Conservation (phyloP, 768 basidiomycete species). For the Asterophora lycoperdoides region DNA sequence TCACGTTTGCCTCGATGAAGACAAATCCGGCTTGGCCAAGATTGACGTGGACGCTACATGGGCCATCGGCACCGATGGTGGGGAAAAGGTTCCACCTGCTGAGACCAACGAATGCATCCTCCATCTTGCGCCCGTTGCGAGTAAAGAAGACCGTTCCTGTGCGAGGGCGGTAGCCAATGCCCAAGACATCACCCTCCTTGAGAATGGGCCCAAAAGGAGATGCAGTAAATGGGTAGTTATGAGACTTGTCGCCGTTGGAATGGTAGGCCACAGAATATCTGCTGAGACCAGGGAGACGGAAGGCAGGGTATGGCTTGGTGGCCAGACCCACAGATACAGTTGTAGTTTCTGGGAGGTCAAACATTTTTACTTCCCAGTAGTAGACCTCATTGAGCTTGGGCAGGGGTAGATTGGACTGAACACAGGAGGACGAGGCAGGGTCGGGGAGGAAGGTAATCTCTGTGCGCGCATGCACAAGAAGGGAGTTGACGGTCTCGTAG, state of each 20-base stretch:
- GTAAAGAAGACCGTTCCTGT: conserved; percentile 99
- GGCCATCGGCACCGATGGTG: conserved; percentile 92
- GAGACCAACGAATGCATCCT: conserved; percentile 91
- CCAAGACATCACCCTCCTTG: conserved; percentile 93
- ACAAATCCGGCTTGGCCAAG: conserved; percentile 98
- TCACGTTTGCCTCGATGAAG: conserved; percentile 99
- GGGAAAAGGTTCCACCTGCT: conserved; percentile 94
- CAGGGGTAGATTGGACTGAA: conserved; percentile 94
- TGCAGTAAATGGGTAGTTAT: conserved; percentile 93
- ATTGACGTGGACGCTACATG: conserved; percentile 96
- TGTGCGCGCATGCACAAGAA: conserved; percentile 92
- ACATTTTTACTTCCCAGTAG: conserved; percentile 99
- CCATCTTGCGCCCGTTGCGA: conserved; percentile 93
- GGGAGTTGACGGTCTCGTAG: conserved; percentile 88
- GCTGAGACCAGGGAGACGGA: conserved; percentile 84
- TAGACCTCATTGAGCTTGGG: conserved; percentile 99
- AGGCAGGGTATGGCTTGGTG: conserved; percentile 95
- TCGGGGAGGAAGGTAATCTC: conserved; percentile 98
- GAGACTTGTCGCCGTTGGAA: conserved; percentile 94
- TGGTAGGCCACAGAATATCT: conserved; percentile 92
- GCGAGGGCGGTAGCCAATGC: conserved; percentile 92
- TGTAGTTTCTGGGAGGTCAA: conserved; percentile 86
- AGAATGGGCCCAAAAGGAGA: conserved; percentile 77
- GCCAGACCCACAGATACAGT: conserved; percentile 91
- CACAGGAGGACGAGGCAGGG: conserved; percentile 89